A percentile compares a stretch with the other conserved stretches of the same genome.
phyloP scores from a whole-genome alignment of 306 rosid species.

The Glycine latifolia region DNA sequence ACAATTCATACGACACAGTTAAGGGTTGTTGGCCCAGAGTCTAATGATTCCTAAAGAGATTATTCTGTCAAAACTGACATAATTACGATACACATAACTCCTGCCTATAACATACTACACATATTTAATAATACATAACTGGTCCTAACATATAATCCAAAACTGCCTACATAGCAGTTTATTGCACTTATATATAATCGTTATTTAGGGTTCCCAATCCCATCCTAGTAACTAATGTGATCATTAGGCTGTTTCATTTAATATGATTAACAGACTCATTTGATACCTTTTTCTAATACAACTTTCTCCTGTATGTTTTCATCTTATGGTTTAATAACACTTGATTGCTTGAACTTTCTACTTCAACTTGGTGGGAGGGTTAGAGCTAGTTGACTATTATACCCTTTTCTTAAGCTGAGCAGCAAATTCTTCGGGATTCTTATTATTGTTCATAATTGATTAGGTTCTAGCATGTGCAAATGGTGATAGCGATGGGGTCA shows the following conservation, averaged over 20 bases:
- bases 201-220: neutral
- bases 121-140: neutral
- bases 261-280: neutral
- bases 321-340: neutral
- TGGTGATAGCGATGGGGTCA: slow-evolving; percentile 67
- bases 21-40: neutral
- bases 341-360: neutral
- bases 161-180: neutral
- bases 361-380: slow-evolving; percentile 21
- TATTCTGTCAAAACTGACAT: neutral
- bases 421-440: neutral
- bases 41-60: neutral
- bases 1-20: neutral
- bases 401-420: neutral
- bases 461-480: slow-evolving; percentile 93
- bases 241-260: slow-evolving; percentile 1
- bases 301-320: neutral
- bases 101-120: neutral
- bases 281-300: slow-evolving; percentile 19
- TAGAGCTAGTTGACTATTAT: slow-evolving; percentile 16
- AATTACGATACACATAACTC: neutral
- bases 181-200: too few species aligned
- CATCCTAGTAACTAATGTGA: slow-evolving; percentile 15
- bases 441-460: slow-evolving; percentile 35
- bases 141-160: neutral